A percentile compares a stretch with the other conserved stretches of the same genome.
Conservation (phyloP, 192 early-diverging fungal genomes). For the Backusella liffmaniae region DNA sequence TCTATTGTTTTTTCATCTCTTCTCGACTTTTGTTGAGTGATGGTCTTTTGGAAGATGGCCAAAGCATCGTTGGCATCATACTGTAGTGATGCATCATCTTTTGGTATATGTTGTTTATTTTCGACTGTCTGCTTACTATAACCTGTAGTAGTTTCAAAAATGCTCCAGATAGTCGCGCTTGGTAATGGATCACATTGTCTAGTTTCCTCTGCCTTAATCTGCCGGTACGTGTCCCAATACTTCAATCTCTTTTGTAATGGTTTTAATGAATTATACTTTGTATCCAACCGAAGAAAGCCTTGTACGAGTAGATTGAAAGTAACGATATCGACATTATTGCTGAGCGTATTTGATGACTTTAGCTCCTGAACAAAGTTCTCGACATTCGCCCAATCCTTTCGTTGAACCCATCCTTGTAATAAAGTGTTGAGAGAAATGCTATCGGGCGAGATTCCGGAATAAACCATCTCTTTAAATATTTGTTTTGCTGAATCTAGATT, state of each 20-base stretch:
- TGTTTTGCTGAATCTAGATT: constrained; percentile 14
- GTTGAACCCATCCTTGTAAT: constrained; percentile 15
- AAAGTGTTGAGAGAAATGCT: constrained; percentile 14
- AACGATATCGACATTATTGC: constrained; percentile 4
- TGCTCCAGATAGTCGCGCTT: constrained; percentile 2
- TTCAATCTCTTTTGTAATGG: not conserved
- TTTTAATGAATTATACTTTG: not conserved
- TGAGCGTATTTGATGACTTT: not conserved
- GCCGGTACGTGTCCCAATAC: not conserved
- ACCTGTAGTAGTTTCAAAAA: constrained; percentile 18
- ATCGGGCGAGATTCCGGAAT: constrained; percentile 14
- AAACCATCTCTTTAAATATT: constrained; percentile 17
- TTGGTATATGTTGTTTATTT: not conserved
- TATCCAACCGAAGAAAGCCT: constrained; percentile 18
- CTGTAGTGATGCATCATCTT: not conserved
- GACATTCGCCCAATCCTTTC: constrained; percentile 17
- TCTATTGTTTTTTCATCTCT: not conserved
- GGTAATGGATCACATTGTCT: not conserved
- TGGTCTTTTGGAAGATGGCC: not conserved
- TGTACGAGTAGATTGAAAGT: constrained; percentile 23
- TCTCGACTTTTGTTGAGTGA: not conserved
- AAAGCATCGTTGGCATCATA: not conserved
- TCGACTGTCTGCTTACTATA: not conserved
- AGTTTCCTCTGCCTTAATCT: not conserved
- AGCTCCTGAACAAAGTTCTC: constrained; percentile 14